phyloP scores from a whole-genome alignment of 2,329 filamentous ascomycete genomes.

The Alternaria sp. region DNA sequence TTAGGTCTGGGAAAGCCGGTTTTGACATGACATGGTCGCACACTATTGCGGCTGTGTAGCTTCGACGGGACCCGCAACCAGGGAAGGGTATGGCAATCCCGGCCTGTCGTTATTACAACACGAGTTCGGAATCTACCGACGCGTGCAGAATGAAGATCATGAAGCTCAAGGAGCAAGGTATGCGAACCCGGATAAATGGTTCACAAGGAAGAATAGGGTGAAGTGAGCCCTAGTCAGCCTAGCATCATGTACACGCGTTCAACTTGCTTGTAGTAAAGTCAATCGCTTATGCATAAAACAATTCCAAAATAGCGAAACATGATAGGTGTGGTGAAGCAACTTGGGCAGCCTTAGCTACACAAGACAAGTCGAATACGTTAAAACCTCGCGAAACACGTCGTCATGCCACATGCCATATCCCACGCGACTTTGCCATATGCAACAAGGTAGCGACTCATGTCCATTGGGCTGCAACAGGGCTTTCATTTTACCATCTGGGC shows the following conservation, averaged over 20 bases:
- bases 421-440: slow-evolving; percentile 8
- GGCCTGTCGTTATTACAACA: slow-evolving; percentile 6
- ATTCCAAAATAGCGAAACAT: slow-evolving; percentile 7
- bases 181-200: not conserved
- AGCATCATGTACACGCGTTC: slow-evolving; percentile 9
- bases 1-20: slow-evolving; percentile 4
- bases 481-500: slow-evolving; percentile 6
- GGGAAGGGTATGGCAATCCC: slow-evolving; percentile 1
- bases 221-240: slow-evolving; percentile 1
- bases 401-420: not conserved
- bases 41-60: slow-evolving; percentile 4
- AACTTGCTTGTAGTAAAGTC: not conserved
- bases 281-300: slow-evolving; percentile 6
- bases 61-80: slow-evolving; percentile 8
- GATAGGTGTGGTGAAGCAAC: slow-evolving; percentile 9
- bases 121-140: slow-evolving; percentile 11
- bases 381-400: slow-evolving; percentile 12
- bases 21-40: slow-evolving; percentile 6
- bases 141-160: not conserved
- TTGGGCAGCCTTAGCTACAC: slow-evolving; percentile 2
- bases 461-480: slow-evolving; percentile 15
- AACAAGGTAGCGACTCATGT: slow-evolving; percentile 9
- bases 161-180: not conserved
- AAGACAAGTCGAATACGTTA: slow-evolving; percentile 1
- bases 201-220: not conserved